These are phyloP conservation scores for Stephania yunnanensis DNA, from an alignment of 164 flowering plant species.

Conservation along the genomic window DNA sequence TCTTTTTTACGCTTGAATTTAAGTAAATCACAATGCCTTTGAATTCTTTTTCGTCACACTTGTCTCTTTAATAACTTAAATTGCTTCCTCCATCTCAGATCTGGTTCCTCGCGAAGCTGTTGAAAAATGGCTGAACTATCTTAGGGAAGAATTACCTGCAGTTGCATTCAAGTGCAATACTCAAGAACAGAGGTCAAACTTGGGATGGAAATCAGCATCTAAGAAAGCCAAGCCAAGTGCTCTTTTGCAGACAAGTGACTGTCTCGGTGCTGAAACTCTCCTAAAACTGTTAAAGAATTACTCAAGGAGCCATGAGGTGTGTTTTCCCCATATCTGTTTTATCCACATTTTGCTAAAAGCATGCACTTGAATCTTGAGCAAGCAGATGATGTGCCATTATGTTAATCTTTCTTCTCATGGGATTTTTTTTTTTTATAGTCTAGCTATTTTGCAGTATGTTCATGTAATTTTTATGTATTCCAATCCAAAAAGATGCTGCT, in stretches of 20 bases:
- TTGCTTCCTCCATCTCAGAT: constrained; percentile 38
- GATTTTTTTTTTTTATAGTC: too few relatives aligned
- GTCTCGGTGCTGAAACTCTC: constrained; percentile 96
- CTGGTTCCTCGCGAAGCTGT: constrained; percentile 96
- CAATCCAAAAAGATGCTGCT: too few relatives aligned
- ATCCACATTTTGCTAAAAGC: neutral
- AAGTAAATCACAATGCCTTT: neutral
- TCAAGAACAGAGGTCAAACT: constrained; percentile 82
- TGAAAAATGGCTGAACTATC: constrained; percentile 93
- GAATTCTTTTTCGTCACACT: neutral
- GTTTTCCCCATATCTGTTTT: neutral
- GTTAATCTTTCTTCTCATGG: too few relatives aligned
- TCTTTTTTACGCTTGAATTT: neutral
- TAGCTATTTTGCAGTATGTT: too few relatives aligned
- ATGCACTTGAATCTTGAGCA: neutral
- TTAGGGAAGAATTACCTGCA: constrained; percentile 87
- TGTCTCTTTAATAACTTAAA: constrained; percentile 2
- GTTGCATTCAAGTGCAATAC: constrained; percentile 98
- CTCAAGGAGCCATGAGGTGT: constrained; percentile 92
- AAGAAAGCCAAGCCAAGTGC: constrained; percentile 32
- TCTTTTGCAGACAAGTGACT: constrained; percentile 84
- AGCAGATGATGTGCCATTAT: too few relatives aligned
- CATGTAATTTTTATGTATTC: too few relatives aligned
- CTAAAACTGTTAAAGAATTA: constrained; percentile 85
- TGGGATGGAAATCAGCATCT: constrained; percentile 66